Evolutionary conservation across 2,329 filamentous ascomycete species (phyloP).

Genomic region (Epichloe hybrida): DNA sequence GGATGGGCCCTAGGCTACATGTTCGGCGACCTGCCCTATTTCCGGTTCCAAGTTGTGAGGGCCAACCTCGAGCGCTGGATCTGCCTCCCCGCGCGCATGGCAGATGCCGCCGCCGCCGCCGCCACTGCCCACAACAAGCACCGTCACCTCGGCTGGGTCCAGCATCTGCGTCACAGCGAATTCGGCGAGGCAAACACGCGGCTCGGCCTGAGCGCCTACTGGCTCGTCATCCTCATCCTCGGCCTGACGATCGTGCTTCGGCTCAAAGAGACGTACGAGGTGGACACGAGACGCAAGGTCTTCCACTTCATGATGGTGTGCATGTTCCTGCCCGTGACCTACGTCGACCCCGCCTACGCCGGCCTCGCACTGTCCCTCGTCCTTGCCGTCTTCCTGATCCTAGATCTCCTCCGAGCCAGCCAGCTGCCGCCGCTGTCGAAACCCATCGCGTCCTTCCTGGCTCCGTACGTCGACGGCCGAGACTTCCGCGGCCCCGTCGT

Average conservation of each 20-base stretch:
- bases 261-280: slow-evolving; percentile 66
- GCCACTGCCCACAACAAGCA: slow-evolving; percentile 15
- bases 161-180: slow-evolving; percentile 47
- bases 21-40: slow-evolving; percentile 60
- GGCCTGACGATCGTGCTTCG: slow-evolving; percentile 65
- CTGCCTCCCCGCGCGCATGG: slow-evolving; percentile 42
- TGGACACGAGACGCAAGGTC: slow-evolving; percentile 90
- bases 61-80: slow-evolving; percentile 64
- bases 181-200: slow-evolving; percentile 71
- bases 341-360: slow-evolving; percentile 72
- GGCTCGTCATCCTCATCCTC: slow-evolving; percentile 49
- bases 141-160: slow-evolving; percentile 44
- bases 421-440: slow-evolving; percentile 83
- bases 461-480: slow-evolving; percentile 86
- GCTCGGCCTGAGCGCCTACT: slow-evolving; percentile 63
- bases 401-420: slow-evolving; percentile 80
- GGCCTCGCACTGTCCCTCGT: slow-evolving; percentile 68
- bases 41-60: slow-evolving; percentile 58
- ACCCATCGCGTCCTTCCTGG: slow-evolving; percentile 73
- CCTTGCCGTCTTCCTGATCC: slow-evolving; percentile 70
- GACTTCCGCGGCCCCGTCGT: slow-evolving; percentile 91
- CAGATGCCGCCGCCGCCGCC: slow-evolving; percentile 6
- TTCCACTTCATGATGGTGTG: slow-evolving; percentile 98
- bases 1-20: slow-evolving; percentile 89
- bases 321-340: slow-evolving; percentile 83